Percentiles rank a stretch among this genome's conserved stretches.
Evolutionary conservation across 148 eudicot species (phyloP).

Genomic region (Fagopyrum tataricum): DNA sequence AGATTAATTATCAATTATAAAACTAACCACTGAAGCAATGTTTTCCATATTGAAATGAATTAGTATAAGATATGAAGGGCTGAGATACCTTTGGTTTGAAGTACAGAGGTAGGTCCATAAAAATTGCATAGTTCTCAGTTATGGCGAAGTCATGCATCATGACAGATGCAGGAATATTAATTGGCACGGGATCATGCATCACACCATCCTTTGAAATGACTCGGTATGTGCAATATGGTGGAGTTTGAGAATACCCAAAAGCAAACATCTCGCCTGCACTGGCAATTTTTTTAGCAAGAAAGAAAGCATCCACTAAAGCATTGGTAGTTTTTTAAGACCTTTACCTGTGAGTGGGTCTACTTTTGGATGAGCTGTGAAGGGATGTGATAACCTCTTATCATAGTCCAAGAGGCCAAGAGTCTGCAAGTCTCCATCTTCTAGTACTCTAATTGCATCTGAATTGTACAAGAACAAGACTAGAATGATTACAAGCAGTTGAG

Average conservation of each 20-base stretch:
- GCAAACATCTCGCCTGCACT: constrained; percentile 93
- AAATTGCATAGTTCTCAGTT: constrained; percentile 83
- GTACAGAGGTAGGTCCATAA: constrained; percentile 92
- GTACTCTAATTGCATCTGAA: constrained; percentile 72
- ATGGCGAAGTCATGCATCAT: constrained; percentile 99
- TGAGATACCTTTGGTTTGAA: constrained; percentile 73
- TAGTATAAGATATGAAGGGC: background rate
- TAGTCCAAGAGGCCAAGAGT: constrained; percentile 94
- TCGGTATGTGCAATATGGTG: constrained; percentile 83
- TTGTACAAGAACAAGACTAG: background rate
- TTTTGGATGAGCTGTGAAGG: constrained; percentile 97
- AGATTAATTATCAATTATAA: background rate
- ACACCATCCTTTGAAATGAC: constrained; percentile 84
- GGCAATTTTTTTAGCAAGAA: constrained; percentile 13
- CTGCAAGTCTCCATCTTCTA: constrained; percentile 98
- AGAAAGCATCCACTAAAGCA: background rate
- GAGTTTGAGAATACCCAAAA: constrained; percentile 73
- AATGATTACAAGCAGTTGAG: background rate
- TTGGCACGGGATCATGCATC: constrained; percentile 96
- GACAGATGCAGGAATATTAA: constrained; percentile 66
- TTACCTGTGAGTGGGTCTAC: constrained; percentile 91
- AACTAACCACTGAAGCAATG: background rate
- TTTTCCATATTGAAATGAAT: background rate
- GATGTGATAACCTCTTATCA: constrained; percentile 83
- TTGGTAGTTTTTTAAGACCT: background rate